Conservation (phyloP, 2,329 filamentous ascomycete species). For the Pseudogymnoascus sp. region DNA sequence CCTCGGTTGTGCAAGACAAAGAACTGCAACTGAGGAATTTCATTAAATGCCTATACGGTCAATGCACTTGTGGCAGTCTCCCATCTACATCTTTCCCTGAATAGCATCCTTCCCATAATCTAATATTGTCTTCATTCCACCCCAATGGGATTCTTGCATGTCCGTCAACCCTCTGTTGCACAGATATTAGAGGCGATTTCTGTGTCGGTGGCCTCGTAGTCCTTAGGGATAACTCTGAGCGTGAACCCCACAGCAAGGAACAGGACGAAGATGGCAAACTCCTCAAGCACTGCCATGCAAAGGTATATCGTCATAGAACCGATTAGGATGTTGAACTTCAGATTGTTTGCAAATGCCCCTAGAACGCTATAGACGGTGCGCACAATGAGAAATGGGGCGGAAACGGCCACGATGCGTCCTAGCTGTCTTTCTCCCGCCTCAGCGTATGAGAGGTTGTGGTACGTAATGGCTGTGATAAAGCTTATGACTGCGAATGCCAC, state of each 20-base stretch:
- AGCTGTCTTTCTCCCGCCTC: conserved; percentile 35
- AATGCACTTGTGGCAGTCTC: too few species aligned
- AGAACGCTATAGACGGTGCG: conserved; percentile 38
- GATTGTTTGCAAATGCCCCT: conserved; percentile 31
- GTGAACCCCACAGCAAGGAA: conserved; percentile 16
- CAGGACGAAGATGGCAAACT: conserved; percentile 33
- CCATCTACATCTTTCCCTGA: too few species aligned
- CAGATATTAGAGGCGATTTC: background rate
- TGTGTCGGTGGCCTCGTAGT: background rate
- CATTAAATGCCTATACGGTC: too few species aligned
- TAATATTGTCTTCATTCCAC: conserved; percentile 28
- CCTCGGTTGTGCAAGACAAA: too few species aligned
- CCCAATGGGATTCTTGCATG: background rate
- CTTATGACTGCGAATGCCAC: conserved; percentile 27
- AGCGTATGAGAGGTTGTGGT: conserved; percentile 12
- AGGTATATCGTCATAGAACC: conserved; percentile 34
- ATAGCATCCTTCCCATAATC: too few species aligned
- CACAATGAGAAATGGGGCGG: conserved; percentile 39
- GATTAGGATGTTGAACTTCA: conserved; percentile 34
- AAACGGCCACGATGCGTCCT: conserved; percentile 35
- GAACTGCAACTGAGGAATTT: too few species aligned
- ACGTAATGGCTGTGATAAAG: conserved; percentile 26
- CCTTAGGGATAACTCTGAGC: background rate
- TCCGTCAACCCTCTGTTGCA: background rate
- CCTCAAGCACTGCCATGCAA: conserved; percentile 40